Evolutionary conservation across 805 yeast genomes (phyloP).

Genomic region (Saturnispora bothae): DNA sequence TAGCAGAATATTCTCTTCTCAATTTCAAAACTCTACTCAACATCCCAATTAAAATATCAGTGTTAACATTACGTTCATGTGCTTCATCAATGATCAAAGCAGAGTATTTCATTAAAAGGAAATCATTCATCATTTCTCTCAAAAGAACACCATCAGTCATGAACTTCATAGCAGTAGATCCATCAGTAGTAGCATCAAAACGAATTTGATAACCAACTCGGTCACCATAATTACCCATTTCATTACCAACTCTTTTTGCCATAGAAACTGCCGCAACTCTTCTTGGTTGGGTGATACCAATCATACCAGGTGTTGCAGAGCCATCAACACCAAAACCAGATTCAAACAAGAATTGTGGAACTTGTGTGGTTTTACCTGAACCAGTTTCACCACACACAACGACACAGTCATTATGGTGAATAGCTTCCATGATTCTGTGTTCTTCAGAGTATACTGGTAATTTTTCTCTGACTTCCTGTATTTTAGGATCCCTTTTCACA

Average conservation of each 20-base stretch:
- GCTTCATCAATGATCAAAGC: slow-evolving; percentile 92
- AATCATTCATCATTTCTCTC: slow-evolving; percentile 87
- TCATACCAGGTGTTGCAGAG: slow-evolving; percentile 76
- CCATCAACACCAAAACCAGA: slow-evolving; percentile 70
- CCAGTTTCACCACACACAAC: slow-evolving; percentile 97
- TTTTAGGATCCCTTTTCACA: slow-evolving; percentile 52
- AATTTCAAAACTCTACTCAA: slow-evolving; percentile 74
- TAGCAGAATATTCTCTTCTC: slow-evolving; percentile 43
- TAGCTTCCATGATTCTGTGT: slow-evolving; percentile 89
- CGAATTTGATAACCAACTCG: slow-evolving; percentile 76
- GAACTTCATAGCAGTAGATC: slow-evolving; percentile 66
- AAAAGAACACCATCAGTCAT: slow-evolving; percentile 94
- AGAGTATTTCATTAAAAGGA: slow-evolving; percentile 71
- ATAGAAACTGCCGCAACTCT: slow-evolving; percentile 90
- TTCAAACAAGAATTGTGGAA: slow-evolving; percentile 91
- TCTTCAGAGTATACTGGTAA: slow-evolving; percentile 89
- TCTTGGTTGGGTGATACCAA: slow-evolving; percentile 93
- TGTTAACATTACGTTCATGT: slow-evolving; percentile 91
- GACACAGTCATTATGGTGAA: slow-evolving; percentile 82
- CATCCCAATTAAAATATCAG: slow-evolving; percentile 94
- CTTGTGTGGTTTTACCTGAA: slow-evolving; percentile 97
- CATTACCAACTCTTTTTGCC: slow-evolving; percentile 72
- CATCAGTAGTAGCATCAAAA: slow-evolving; percentile 58
- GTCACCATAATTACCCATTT: slow-evolving; percentile 60
- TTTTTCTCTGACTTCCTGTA: slow-evolving; percentile 57